Percentiles rank a stretch among this genome's conserved stretches.
Conservation (phyloP, 768 basidiomycete genomes). For the Collybia sordida region DNA sequence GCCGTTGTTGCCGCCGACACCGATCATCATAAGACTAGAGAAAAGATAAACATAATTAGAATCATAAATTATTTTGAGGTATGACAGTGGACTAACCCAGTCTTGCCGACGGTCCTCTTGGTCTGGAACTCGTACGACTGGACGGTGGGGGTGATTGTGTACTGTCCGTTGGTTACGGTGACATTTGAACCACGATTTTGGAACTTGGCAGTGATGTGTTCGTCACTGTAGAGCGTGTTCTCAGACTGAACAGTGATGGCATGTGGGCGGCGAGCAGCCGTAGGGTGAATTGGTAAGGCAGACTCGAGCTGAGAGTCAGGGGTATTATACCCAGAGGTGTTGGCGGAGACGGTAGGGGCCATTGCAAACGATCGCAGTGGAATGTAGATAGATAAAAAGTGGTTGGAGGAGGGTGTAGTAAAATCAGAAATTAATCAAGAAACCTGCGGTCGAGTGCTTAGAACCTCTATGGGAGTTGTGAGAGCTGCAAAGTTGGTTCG, state of each 20-base stretch:
- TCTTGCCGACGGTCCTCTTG: constrained; percentile 79
- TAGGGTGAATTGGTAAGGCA: constrained; percentile 76
- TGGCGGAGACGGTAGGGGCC: constrained; percentile 45
- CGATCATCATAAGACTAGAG: constrained; percentile 91
- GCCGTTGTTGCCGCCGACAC: constrained; percentile 97
- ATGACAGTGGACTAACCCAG: constrained; percentile 63
- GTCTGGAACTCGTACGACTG: constrained; percentile 92
- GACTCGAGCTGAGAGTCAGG: constrained; percentile 74
- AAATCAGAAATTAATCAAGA: constrained; percentile 50
- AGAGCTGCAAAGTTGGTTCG: constrained; percentile 86
- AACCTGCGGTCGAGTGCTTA: constrained; percentile 78
- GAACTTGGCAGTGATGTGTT: constrained; percentile 82
- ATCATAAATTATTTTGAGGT: not conserved
- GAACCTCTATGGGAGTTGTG: constrained; percentile 88
- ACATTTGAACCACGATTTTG: constrained; percentile 77
- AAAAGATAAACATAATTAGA: constrained; percentile 11
- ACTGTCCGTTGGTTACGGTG: constrained; percentile 68
- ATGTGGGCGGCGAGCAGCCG: constrained; percentile 75
- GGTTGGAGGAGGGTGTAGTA: constrained; percentile 25
- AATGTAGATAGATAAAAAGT: constrained; percentile 18
- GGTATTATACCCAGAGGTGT: constrained; percentile 69
- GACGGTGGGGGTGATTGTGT: constrained; percentile 75
- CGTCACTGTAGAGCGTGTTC: constrained; percentile 78
- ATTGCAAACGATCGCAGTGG: constrained; percentile 29
- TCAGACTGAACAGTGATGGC: constrained; percentile 80